Evolutionary conservation across 148 eudicot species (phyloP), one percentile per base, ranked within the genome.

Genomic region (Gaultheria prostrata): DNA sequence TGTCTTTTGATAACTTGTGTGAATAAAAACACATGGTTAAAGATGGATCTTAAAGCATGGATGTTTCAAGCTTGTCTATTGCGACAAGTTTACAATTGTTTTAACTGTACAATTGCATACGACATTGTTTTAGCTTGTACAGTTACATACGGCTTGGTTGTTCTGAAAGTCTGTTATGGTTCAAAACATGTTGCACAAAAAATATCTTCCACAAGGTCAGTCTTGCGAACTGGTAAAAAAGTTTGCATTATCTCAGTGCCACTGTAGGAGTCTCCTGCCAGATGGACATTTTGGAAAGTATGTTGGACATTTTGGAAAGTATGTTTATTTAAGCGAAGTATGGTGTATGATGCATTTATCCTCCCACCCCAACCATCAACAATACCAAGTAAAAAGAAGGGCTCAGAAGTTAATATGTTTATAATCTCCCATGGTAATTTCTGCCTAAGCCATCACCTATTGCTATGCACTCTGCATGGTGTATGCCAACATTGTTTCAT

Each of bases 181-280:
- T 65, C 50, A 79, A 33, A n/a, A 56, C 50, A 45, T 61, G 82
- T 80, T 80, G 5, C 69, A 57, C 69, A 10, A 28, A 18, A 56
- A 32, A 35, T 11, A n/a, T 14, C 15, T 4, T 63, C 43, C 39
- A 24, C 74, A 14, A 0, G 10, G 74, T 56, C 9, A 61, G 12
- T 56, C 45, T 61, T n/a, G 35, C 73, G 63, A 61, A 48, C 82
- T 45, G 53, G 39, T 63, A 10, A n/a, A 79, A 35, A 35, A 11
- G 46, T 20, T 32, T 56, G 17, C 50, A 51, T 56, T 8, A 79
- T 56, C 46, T 79, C 24, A 79, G 24, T 56, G 7, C 51, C 50
- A 1, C 49, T 4, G 12, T 49, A n/a, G 48, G 50, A 39, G 79
- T 56, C 50, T 56, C 81, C 33, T 79, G 11, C 30, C 1, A 10